Conservation (phyloP, 306 rosid species). For the Albizia julibrissin region DNA sequence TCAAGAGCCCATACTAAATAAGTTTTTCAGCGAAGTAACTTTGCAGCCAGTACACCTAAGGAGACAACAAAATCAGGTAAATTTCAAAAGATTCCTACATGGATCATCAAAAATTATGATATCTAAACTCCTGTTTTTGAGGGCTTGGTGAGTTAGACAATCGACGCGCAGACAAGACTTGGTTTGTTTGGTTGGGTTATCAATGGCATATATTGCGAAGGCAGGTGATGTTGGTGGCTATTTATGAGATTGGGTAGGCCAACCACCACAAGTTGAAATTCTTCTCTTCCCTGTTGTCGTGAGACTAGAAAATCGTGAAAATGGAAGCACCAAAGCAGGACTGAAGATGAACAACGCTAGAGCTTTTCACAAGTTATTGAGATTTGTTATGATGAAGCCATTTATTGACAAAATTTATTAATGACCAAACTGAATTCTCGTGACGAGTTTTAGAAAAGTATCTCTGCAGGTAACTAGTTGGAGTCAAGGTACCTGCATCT, state of each 20-base stretch:
- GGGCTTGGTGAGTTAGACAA: no score
- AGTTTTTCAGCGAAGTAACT: not conserved
- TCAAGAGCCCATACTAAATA: not conserved
- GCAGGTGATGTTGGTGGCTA: not conserved
- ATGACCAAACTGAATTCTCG: not conserved
- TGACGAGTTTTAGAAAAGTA: not conserved
- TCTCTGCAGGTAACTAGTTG: not conserved
- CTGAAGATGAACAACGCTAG: not conserved
- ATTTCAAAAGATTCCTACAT: no score
- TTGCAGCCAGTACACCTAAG: no score
- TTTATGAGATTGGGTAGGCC: not conserved
- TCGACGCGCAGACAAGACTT: no score
- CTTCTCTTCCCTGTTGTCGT: not conserved
- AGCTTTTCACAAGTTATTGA: not conserved
- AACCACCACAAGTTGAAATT: not conserved
- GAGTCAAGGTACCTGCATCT: not conserved
- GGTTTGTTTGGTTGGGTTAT: no score
- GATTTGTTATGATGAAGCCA: not conserved
- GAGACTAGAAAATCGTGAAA: not conserved
- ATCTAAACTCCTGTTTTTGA: no score
- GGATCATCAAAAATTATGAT: not conserved
- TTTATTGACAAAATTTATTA: not conserved
- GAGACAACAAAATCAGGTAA: no score
- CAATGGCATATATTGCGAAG: no score
- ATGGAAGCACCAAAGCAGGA: not conserved